These are phyloP conservation scores for Venturia aucupariae DNA, from an alignment of 2,329 filamentous ascomycete species.

Conservation along the genomic window DNA sequence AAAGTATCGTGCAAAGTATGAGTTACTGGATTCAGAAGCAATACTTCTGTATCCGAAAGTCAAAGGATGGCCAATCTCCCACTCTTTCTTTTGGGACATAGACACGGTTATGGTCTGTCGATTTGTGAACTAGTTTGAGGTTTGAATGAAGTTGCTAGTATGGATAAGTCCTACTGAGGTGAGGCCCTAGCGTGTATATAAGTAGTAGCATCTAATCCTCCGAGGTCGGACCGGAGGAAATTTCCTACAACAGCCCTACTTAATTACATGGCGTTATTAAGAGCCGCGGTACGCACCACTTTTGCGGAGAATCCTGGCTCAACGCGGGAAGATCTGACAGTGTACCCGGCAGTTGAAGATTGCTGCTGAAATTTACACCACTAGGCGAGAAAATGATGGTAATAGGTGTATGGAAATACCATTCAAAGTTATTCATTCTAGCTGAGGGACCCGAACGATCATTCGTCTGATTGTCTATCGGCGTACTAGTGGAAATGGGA, in stretches of 20 bases:
- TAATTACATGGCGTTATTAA: neutral
- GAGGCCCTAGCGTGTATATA: neutral
- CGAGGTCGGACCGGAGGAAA: neutral
- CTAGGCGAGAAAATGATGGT: neutral
- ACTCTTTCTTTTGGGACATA: constrained; percentile 7
- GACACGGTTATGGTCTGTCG: neutral
- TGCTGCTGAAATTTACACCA: too few relatives aligned
- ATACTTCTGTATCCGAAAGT: constrained; percentile 8
- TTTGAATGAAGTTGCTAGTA: neutral
- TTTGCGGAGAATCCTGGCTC: neutral
- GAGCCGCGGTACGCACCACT: neutral
- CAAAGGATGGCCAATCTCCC: constrained; percentile 6
- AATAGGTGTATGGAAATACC: neutral
- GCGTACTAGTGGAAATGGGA: neutral
- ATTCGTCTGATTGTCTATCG: too few relatives aligned
- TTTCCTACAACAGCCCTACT: too few relatives aligned
- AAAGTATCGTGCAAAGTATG: constrained; percentile 5
- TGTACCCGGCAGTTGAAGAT: neutral
- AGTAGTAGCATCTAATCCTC: neutral
- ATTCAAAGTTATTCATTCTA: too few relatives aligned
- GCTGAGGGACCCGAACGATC: too few relatives aligned
- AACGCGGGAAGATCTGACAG: neutral
- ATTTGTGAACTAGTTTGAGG: neutral
- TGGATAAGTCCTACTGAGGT: neutral
- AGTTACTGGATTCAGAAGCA: constrained; percentile 6